phyloP scores from a whole-genome alignment of 805 yeast genomes.

The Vanderwaltozyma tropicalis region DNA sequence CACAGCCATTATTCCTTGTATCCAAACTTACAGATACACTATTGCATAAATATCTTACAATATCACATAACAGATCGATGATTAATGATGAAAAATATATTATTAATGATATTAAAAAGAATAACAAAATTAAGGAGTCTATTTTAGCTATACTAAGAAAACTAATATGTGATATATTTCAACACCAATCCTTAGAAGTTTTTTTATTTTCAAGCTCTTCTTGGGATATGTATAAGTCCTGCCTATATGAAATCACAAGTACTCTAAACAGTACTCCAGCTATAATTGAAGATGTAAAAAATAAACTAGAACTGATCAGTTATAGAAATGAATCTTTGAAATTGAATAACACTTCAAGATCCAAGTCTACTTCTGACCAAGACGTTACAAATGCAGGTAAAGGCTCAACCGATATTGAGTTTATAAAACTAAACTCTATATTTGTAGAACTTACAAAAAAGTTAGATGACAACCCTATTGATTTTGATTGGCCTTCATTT shows the following conservation, averaged over 20 bases:
- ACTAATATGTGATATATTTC: slow-evolving; percentile 25
- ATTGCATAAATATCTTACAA: slow-evolving; percentile 36
- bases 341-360: slow-evolving; percentile 7
- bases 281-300: slow-evolving; percentile 22
- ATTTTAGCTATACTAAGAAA: slow-evolving; percentile 18
- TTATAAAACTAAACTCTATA: slow-evolving; percentile 15
- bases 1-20: slow-evolving; percentile 34
- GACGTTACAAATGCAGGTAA: slow-evolving; percentile 2
- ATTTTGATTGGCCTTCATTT: slow-evolving; percentile 25
- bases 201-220: slow-evolving; percentile 50
- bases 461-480: slow-evolving; percentile 21
- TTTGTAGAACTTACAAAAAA: slow-evolving; percentile 16
- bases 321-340: slow-evolving; percentile 65
- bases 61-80: slow-evolving; percentile 28
- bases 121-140: slow-evolving; percentile 24
- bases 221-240: slow-evolving; percentile 47
- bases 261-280: slow-evolving; percentile 18
- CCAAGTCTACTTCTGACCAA: not conserved
- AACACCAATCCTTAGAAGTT: slow-evolving; percentile 34
- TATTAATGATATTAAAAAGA: slow-evolving; percentile 29
- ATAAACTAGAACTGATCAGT: slow-evolving; percentile 49
- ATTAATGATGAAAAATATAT: slow-evolving; percentile 29
- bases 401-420: slow-evolving; percentile 31
- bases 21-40: slow-evolving; percentile 57
- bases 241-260: slow-evolving; percentile 32